A percentile compares a stretch with the other conserved stretches of the same genome.
Evolutionary conservation across 345 rosid species (phyloP).

Genomic region (Rhodamnia argentea): DNA sequence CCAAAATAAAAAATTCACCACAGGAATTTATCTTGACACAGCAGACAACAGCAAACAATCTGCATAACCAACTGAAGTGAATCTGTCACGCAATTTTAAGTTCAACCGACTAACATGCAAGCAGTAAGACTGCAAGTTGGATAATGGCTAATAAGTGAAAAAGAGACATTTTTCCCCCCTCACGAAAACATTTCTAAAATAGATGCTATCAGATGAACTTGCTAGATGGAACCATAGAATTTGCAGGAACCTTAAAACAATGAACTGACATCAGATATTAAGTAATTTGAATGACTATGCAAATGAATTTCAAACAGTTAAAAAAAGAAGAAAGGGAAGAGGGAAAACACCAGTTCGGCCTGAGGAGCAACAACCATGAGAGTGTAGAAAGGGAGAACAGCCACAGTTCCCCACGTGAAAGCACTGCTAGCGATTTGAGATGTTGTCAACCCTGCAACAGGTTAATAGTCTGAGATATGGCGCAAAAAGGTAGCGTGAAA

Average conservation of each 20-base stretch:
- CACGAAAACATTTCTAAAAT: not conserved
- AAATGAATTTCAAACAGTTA: not conserved
- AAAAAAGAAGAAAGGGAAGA: not conserved
- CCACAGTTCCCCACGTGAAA: conserved; percentile 67
- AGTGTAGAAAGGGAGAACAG: conserved; percentile 86
- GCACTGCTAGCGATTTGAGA: conserved; percentile 58
- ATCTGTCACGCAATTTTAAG: not conserved
- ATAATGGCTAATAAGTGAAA: not conserved
- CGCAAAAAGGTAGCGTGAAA: not conserved
- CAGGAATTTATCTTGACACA: not conserved
- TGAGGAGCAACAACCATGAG: conserved; percentile 92
- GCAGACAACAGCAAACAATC: not conserved
- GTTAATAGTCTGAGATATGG: not conserved
- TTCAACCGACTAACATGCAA: not conserved
- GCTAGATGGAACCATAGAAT: not conserved
- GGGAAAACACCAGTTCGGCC: conserved; percentile 44
- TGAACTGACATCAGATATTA: not conserved
- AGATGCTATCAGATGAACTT: not conserved
- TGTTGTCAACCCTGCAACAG: conserved; percentile 46
- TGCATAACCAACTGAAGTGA: not conserved
- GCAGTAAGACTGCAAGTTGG: not conserved
- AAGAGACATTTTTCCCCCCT: not conserved
- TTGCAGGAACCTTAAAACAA: not conserved
- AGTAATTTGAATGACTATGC: not conserved
- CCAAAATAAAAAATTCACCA: not conserved